Conservation (phyloP, 768 basidiomycete genomes). For the Mycena floridula region DNA sequence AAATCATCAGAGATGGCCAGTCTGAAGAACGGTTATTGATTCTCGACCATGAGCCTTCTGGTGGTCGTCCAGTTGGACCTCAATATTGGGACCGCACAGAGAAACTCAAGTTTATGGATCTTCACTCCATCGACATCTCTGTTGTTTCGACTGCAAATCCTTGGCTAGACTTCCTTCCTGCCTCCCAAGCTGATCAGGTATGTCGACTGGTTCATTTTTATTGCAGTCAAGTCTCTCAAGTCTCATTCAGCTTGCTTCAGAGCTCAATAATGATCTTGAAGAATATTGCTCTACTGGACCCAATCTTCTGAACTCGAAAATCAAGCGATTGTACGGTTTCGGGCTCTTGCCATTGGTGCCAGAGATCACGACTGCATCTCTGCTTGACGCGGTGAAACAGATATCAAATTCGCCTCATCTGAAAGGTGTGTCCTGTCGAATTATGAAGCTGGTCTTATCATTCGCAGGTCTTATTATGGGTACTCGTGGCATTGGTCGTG, state of each 20-base stretch:
- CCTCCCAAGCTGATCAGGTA: slow-evolving; percentile 52
- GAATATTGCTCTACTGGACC: slow-evolving; percentile 70
- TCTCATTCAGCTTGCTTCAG: too few relatives aligned
- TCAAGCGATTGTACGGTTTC: slow-evolving; percentile 76
- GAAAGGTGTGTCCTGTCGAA: too few relatives aligned
- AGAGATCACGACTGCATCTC: slow-evolving; percentile 42
- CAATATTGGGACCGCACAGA: slow-evolving; percentile 80
- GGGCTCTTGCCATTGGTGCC: slow-evolving; percentile 82
- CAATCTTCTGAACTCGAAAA: slow-evolving; percentile 22
- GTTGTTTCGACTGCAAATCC: slow-evolving; percentile 88
- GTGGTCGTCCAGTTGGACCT: slow-evolving; percentile 73
- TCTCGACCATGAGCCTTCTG: slow-evolving; percentile 72
- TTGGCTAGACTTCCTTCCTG: slow-evolving; percentile 83
- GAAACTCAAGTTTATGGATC: slow-evolving; percentile 83
- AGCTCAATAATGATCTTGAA: slow-evolving; percentile 75
- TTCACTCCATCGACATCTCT: slow-evolving; percentile 73
- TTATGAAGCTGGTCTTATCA: too few relatives aligned
- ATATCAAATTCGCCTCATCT: slow-evolving; percentile 61
- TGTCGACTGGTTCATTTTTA: too few relatives aligned
- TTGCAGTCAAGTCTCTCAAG: too few relatives aligned
- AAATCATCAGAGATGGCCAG: slow-evolving; percentile 52
- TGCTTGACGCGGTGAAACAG: slow-evolving; percentile 63
- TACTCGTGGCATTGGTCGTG: slow-evolving; percentile 69
- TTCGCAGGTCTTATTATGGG: slow-evolving; percentile 84
- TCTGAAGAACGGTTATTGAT: slow-evolving; percentile 70